Evolutionary conservation across 805 yeast genomes (phyloP).

Genomic region (Myxozyma geophila): DNA sequence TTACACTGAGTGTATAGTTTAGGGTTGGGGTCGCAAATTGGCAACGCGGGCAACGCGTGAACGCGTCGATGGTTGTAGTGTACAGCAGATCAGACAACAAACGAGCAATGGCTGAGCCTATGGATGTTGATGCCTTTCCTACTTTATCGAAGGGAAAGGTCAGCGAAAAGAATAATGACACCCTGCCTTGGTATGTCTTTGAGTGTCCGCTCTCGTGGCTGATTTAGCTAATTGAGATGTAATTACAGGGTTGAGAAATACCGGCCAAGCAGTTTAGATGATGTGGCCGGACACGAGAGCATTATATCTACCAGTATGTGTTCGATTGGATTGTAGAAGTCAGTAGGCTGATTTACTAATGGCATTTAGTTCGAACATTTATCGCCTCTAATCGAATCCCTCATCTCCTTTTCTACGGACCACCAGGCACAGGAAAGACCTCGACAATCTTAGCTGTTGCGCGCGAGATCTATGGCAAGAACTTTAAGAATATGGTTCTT

Average conservation of each 20-base stretch:
- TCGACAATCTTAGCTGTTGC: conserved; percentile 88
- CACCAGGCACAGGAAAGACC: conserved; percentile 94
- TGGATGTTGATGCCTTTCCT: conserved; percentile 8
- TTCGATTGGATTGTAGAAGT: background rate
- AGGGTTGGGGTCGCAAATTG: background rate
- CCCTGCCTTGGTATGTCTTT: conserved; percentile 33
- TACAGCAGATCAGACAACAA: background rate
- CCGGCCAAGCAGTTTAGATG: conserved; percentile 81
- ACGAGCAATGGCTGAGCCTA: conserved; percentile 7
- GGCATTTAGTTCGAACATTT: conserved; percentile 64
- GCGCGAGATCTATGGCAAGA: conserved; percentile 80
- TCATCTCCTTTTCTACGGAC: conserved; percentile 91
- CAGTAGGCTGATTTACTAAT: background rate
- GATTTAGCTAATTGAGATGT: background rate
- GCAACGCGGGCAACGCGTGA: conserved; percentile 5
- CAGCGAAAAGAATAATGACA: conserved; percentile 18
- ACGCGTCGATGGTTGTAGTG: background rate
- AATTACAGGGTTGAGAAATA: conserved; percentile 82
- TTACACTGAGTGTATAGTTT: background rate
- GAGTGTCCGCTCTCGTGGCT: no score
- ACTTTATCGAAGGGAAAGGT: conserved; percentile 20
- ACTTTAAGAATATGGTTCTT: conserved; percentile 80
- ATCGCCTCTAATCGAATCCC: conserved; percentile 84
- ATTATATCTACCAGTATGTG: conserved; percentile 67
- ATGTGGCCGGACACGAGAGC: conserved; percentile 88